Evolutionary conservation across 306 rosid genomes (phyloP), one percentile per base, ranked within the genome.

Genomic region (Prinsepia uniflora): DNA sequence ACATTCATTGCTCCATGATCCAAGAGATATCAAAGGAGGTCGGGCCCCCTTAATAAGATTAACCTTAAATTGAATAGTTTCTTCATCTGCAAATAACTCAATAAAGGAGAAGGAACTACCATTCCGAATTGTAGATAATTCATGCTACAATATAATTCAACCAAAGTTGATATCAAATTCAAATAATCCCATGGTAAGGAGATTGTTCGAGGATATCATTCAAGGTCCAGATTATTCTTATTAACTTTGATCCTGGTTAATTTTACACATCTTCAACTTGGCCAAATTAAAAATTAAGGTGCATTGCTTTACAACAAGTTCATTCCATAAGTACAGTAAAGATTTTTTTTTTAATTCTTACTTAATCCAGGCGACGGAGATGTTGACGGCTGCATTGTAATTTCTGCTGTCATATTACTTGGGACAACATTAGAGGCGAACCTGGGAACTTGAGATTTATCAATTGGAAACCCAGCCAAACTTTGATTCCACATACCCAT

Each of bases 381-480:
- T 48, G 72, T 64, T 72, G 82, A 68, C 80, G 65, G 73, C 81
- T 67, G 90, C 78, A 54, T 65, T 68, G 63, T 43, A 68, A 75
- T 61, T 71, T 82, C 83, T 10, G 70, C 56, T 68, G 73, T 52
- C 78, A 76, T 63, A 78, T 75, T 80, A 50, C 80, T 80, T 43
- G 71, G 83, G 80, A 65, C 65, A 75, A 74, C 79, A 71, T 70
- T 76, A 46, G 81, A 81, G 47, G 83, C 65, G 77, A 81, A 84
- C 62, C 68, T 58, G 44, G 88, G 88, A 75, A 82, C 76, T 75
- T 81, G 63, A 75, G 83, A 77, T 63, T 85, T 78, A 61, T 83
- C 86, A 72, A 68, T 82, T 52, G 74, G 63, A 57, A 80, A 63
- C 43, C 84, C 79, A 56, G 59, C 72, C 77, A 75, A 77, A 73